Conservation (phyloP, 805 yeast species). For the Kuraishia capsulata region DNA sequence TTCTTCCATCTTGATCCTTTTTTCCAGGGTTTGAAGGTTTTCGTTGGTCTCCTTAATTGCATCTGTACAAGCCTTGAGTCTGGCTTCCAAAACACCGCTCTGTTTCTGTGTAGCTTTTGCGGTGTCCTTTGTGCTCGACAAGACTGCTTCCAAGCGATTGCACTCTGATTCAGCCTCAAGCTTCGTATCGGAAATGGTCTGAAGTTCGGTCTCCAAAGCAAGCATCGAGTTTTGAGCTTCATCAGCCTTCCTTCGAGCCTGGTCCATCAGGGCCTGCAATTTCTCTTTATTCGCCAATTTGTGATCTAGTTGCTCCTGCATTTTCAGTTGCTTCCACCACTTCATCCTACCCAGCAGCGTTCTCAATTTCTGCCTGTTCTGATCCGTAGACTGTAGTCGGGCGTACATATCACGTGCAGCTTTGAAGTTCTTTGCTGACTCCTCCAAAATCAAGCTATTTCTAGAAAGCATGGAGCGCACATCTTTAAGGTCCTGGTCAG, state of each 20-base stretch:
- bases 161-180: background rate
- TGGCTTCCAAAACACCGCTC: conserved; percentile 13
- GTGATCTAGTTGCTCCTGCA: background rate
- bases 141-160: background rate
- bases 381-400: conserved; percentile 23
- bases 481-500: conserved; percentile 22
- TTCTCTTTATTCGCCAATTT: conserved; percentile 2
- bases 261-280: conserved; percentile 12
- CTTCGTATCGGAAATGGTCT: background rate
- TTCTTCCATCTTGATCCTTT: conserved; percentile 4
- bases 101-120: conserved; percentile 12
- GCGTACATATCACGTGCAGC: conserved; percentile 31
- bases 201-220: conserved; percentile 4
- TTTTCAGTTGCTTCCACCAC: background rate
- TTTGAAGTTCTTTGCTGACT: conserved; percentile 28
- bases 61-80: conserved; percentile 12
- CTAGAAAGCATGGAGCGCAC: conserved; percentile 30
- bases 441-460: conserved; percentile 28
- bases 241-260: conserved; percentile 7
- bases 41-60: conserved; percentile 8
- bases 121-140: conserved; percentile 4
- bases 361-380: conserved; percentile 8
- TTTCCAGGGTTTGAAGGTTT: conserved; percentile 16
- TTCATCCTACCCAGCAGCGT: background rate
- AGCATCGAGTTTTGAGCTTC: conserved; percentile 9